These are phyloP conservation scores for Fraxinus cuspidata DNA, from an alignment of 257 asterid species.

Conservation along the genomic window DNA sequence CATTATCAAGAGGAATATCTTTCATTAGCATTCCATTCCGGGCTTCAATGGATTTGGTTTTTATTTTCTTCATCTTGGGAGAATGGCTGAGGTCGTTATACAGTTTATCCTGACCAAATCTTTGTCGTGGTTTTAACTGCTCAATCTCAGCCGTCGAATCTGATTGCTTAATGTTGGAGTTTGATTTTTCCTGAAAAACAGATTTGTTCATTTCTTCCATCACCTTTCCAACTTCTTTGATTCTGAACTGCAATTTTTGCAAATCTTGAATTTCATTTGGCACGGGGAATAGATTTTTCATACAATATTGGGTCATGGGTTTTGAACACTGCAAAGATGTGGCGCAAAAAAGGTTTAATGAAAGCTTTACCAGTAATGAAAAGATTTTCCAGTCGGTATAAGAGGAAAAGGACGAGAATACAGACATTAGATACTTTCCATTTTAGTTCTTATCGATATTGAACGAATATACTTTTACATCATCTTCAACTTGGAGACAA, in stretches of 20 bases:
- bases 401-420: not conserved
- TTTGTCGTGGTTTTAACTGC: slow-evolving; percentile 40
- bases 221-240: slow-evolving; percentile 56
- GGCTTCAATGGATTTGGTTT: slow-evolving; percentile 44
- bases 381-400: not conserved
- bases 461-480: no score
- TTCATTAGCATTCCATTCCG: slow-evolving; percentile 59
- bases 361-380: not conserved
- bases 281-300: slow-evolving; percentile 35
- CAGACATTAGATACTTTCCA: not conserved
- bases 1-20: slow-evolving; percentile 88
- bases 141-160: slow-evolving; percentile 39
- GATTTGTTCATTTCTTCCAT: slow-evolving; percentile 54
- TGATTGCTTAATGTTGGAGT: slow-evolving; percentile 33
- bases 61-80: slow-evolving; percentile 46
- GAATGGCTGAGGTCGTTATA: slow-evolving; percentile 35
- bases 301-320: slow-evolving; percentile 28
- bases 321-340: slow-evolving; percentile 43
- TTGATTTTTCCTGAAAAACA: slow-evolving; percentile 30
- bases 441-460: no score
- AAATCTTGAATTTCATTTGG: slow-evolving; percentile 43
- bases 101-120: slow-evolving; percentile 42
- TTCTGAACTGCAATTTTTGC: slow-evolving; percentile 59
- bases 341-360: not conserved
- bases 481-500: no score